Evolutionary conservation across 371 early-diverging fungal genomes (phyloP), one percentile per base, ranked within the genome.

Genomic region (Mucor lusitanicus): DNA sequence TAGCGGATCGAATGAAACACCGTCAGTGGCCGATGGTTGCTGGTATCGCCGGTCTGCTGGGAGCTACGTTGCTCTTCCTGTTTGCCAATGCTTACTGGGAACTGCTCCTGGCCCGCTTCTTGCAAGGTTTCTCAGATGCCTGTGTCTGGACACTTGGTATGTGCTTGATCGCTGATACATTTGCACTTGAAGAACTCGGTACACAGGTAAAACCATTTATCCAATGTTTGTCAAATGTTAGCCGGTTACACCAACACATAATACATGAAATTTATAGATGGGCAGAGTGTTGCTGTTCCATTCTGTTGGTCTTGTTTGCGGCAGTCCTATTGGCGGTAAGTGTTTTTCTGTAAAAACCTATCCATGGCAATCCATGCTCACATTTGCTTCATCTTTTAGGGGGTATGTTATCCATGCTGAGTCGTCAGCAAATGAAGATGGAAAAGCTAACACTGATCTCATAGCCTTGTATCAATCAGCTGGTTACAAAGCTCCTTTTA

Each of bases 401-500:
- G n/a, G 61, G 61, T 61, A 61, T 4, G 46, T 19, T 61, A 7
- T 59, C 2, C 17, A 5, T 15, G 13, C 2, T 7, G 25, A 12
- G 12, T 13, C 7, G 17, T 5, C n/a, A n/a, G n/a, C 9, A 32
- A 33, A 27, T 17, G 9, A 40, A 15, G n/a, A 30, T 15, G n/a
- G 7, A 19, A 37, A 40, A 7, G n/a, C 39, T 37, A 27, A 48
- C 11, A 48, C 21, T 33, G 44, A 61, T 30, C 13, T 2, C 23
- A 12, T 35, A 77, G 75, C 67, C 6, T 73, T 84, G 2, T 80
- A 91, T 12, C 89, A 86, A 57, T 69, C 79, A 6, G 72, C 79
- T 56, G 90, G 90, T 25, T 75, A 80, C 8, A 70, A 76, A 17
- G 86, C 89, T 0, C 91, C 92, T 9, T 91, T 91, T 63, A 80